Conservation (phyloP, 129 eudicot genomes). For the Kitagawia praeruptora region DNA sequence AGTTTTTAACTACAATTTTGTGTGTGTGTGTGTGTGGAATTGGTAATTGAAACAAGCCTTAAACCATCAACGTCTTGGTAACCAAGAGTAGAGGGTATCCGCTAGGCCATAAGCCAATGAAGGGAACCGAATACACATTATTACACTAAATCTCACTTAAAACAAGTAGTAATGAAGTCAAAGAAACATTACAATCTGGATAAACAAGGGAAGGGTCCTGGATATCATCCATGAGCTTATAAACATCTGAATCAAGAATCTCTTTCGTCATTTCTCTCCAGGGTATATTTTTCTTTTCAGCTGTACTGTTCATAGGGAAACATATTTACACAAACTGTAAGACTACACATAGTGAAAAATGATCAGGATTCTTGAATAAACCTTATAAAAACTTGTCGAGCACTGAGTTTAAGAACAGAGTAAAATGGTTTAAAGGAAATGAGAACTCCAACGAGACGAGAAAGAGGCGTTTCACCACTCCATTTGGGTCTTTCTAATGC, state of each 20-base stretch:
- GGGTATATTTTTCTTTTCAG: conserved; percentile 86
- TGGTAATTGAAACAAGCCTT: not conserved
- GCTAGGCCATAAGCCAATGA: not conserved
- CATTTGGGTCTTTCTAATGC: conserved; percentile 77
- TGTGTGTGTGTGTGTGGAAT: not conserved
- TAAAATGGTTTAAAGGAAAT: conserved; percentile 76
- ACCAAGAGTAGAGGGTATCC: not conserved
- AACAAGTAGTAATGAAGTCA: not conserved
- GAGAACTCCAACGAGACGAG: conserved; percentile 81
- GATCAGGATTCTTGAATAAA: not conserved
- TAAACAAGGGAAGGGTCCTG: conserved; percentile 48
- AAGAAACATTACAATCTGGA: conserved; percentile 67
- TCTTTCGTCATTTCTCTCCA: conserved; percentile 90
- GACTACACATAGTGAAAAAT: not conserved
- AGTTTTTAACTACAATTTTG: not conserved
- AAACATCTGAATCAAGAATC: conserved; percentile 86
- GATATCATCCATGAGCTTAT: conserved; percentile 56
- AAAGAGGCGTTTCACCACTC: conserved; percentile 86
- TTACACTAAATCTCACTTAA: not conserved
- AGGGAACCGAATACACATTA: too few relatives aligned
- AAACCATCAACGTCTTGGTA: not conserved
- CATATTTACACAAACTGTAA: not conserved
- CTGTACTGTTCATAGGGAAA: conserved; percentile 51
- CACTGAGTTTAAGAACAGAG: conserved; percentile 78
- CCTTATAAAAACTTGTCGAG: conserved; percentile 91